Base-by-base conservation (phyloP, 2,329 filamentous ascomycete species). In the Ophiostoma tasmaniense region DNA sequence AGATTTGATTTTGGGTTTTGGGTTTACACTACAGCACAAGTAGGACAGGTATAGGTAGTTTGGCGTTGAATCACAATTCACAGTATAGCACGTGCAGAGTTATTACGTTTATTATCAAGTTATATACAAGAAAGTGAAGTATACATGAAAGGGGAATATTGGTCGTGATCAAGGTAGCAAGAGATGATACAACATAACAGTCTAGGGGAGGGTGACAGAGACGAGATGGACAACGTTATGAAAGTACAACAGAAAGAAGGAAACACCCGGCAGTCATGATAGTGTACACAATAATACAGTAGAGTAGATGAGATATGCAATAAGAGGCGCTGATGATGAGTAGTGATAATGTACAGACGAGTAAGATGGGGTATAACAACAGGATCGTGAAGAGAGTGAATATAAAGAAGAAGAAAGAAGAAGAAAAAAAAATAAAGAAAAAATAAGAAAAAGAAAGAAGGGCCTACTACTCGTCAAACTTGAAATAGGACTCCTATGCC, bases 1-100 rank as follows among this genome's bases (percentile, higher is more conserved):
- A 89, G 74, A 80, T 89, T 67, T 90, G 64, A 37, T 25, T 13
- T 52, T n/a, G 45, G 17, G n/a, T 55, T 14, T 13, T 22, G n/a
- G n/a, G n/a, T 52, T 52, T 6, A 35, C 33, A 39, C 13, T 39
- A 55, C 25, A 25, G 50, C 25, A 55, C 17, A 55, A 17, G 50
- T 55, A 45, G 5, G 39, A 42, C 14, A 55, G 10, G 50, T 22
- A 25, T 13, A 10, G 45, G 45, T 22, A 50, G 45, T 55, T 28
- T 22, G 42, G 42, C 42, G 42, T 45, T 45, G 39, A 20, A 17
- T 45, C 42, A 45, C 42, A 45, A 45, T 45, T n/a, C 17, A 45
- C 17, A 45, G 14, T 20, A 45, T 20, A 45, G 14, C 17, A 45
- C 14, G 20, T 45, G 17, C 14, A 20, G 39, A 13, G 11, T 14